Evolutionary conservation across 768 basidiomycete species (phyloP), one percentile per base, ranked within the genome.

Genomic region (Sporobolomyces roseus): DNA sequence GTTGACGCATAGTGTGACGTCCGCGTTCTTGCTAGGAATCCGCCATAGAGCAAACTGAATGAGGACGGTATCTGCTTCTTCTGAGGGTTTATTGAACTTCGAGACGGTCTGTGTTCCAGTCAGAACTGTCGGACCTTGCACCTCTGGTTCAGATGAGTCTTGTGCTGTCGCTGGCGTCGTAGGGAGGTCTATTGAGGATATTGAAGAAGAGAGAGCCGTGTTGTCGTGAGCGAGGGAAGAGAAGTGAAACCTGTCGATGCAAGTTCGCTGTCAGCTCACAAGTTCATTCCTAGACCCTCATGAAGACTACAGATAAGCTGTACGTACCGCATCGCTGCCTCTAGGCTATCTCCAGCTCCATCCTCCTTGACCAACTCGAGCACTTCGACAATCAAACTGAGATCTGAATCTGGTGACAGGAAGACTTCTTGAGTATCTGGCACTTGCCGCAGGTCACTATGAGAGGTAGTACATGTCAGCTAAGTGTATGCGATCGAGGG

Each of bases 351-450:
- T n/a, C 79, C 78, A 38, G 86, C 82, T 35, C 63, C 68, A 13
- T 77, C 79, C 13, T 79, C 78, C 65, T 76, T 75, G 30, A 94
- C 91, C 65, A 85, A 82, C 77, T 91, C 79, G 17, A 97, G 80
- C 29, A 96, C 84, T 77, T 99, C 96, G 32, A 96, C 79, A 56
- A 98, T 84, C 70, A 93, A 83, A 75, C 88, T 91, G 73, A 86
- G 81, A 55, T 83, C 82, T 8, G 86, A 88, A 54, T 85, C 79
- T 9, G 84, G 84, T 62, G 86, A 87, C 63, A 96, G 77, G 79
- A 91, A 88, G 48, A 96, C 94, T 77, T 98, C 96, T 78, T 99
- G 94, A 6, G 86, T 91, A 77, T 98, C 89, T 19, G 96, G 93
- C 17, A 99, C 82, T 79, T 97, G 90, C 61, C 94, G 90, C 9